Percentiles rank a stretch among this genome's conserved stretches.
Conservation (phyloP, 768 basidiomycete genomes). For the Sarcomyxa edulis region DNA sequence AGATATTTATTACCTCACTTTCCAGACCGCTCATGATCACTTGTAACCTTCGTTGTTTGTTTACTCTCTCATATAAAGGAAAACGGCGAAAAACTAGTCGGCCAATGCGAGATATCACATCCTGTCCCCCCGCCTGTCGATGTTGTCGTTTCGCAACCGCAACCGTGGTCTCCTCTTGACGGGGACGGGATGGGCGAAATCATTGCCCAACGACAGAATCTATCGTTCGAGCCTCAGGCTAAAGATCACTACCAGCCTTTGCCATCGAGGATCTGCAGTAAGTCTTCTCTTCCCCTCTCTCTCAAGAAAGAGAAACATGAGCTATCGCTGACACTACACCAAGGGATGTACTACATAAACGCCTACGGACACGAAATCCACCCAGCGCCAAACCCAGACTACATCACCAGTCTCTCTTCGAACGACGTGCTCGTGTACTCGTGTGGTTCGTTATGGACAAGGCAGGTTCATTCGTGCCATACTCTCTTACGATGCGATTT, state of each 20-base stretch:
- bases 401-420: slow-evolving; percentile 53
- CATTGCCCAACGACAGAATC: slow-evolving; percentile 46
- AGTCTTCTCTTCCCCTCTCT: slow-evolving; percentile 16
- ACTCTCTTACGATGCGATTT: neutral
- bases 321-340: neutral
- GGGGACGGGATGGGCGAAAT: slow-evolving; percentile 54
- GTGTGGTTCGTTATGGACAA: slow-evolving; percentile 93
- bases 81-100: slow-evolving; percentile 73
- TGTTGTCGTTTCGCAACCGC: slow-evolving; percentile 27
- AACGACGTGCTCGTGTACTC: slow-evolving; percentile 81
- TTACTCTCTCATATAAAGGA: slow-evolving; percentile 36
- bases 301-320: slow-evolving; percentile 2
- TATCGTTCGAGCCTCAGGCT: slow-evolving; percentile 54
- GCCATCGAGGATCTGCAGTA: slow-evolving; percentile 58
- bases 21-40: no score
- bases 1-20: slow-evolving; percentile 14
- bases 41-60: neutral
- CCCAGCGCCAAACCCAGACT: slow-evolving; percentile 82
- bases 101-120: slow-evolving; percentile 93
- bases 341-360: slow-evolving; percentile 86
- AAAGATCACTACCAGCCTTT: slow-evolving; percentile 56
- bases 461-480: slow-evolving; percentile 43
- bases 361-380: slow-evolving; percentile 90
- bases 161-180: slow-evolving; percentile 43
- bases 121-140: slow-evolving; percentile 42